Conservation (phyloP, 2,329 filamentous ascomycete genomes). For the Hypomyces perniciosus region DNA sequence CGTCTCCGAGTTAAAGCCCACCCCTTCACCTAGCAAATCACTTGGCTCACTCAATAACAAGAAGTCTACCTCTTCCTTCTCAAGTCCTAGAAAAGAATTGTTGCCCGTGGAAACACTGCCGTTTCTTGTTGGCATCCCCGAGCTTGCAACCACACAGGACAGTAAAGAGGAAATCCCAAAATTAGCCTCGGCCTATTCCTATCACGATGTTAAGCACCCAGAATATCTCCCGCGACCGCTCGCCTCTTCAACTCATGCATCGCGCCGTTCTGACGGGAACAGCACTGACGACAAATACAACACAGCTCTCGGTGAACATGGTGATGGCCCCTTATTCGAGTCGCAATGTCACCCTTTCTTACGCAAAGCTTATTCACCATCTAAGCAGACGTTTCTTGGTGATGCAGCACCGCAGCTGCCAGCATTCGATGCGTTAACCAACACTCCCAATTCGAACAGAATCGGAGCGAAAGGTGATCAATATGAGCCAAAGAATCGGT, state of each 20-base stretch:
- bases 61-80: not conserved
- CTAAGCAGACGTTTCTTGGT: too few relatives aligned
- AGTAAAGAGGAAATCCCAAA: not conserved
- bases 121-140: not conserved
- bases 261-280: not conserved
- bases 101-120: not conserved
- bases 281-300: not conserved
- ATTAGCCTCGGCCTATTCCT: not conserved
- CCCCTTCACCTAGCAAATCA: not conserved
- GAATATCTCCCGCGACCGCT: conserved; percentile 9
- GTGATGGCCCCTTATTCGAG: not conserved
- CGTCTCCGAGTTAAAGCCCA: conserved; percentile 1
- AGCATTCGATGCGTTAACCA: not conserved
- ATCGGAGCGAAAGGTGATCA: not conserved
- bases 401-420: too few relatives aligned
- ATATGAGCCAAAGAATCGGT: not conserved
- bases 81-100: not conserved
- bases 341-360: too few relatives aligned
- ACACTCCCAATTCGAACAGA: not conserved
- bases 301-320: not conserved
- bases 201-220: conserved; percentile 1
- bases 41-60: not conserved
- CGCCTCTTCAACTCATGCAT: not conserved
- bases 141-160: not conserved
- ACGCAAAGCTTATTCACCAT: too few relatives aligned